Evolutionary conservation across 345 rosid genomes (phyloP).

Genomic region (Lenwebbia sp.): DNA sequence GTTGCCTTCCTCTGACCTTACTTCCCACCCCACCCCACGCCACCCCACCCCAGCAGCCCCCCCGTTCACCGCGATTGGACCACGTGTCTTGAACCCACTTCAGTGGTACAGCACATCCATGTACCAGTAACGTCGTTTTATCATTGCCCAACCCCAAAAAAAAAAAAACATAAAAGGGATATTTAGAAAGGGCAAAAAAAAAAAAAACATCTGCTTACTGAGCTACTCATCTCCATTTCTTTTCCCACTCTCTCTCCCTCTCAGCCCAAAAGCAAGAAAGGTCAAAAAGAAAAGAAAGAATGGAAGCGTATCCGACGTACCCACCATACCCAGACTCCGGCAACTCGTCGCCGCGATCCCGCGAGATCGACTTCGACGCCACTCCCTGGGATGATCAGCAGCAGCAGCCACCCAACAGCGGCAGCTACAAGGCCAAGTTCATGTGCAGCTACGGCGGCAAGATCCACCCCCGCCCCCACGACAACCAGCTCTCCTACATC

Average conservation of each 20-base stretch:
- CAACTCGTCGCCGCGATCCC: slow-evolving; percentile 86
- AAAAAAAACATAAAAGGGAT: background rate
- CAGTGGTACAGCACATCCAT: too few species aligned
- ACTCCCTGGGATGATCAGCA: slow-evolving; percentile 76
- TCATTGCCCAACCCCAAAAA: background rate
- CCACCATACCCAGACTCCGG: slow-evolving; percentile 80
- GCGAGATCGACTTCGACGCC: slow-evolving; percentile 82
- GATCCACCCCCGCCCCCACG: slow-evolving; percentile 94
- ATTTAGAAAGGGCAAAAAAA: too few species aligned
- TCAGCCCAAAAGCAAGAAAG: background rate
- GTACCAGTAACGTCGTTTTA: too few species aligned
- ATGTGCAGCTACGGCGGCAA: slow-evolving; percentile 93
- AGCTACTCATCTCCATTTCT: background rate
- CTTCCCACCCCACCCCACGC: too few species aligned
- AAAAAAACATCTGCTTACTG: background rate
- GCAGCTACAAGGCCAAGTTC: slow-evolving; percentile 52
- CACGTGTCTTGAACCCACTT: too few species aligned
- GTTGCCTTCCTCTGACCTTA: too few species aligned
- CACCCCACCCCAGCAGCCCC: too few species aligned
- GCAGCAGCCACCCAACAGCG: slow-evolving; percentile 2
- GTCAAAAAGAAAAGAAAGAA: background rate
- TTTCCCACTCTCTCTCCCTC: background rate
- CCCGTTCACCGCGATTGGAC: too few species aligned
- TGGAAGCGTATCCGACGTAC: slow-evolving; percentile 58
- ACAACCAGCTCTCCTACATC: slow-evolving; percentile 75